Base-by-base conservation (phyloP, 495 filamentous ascomycete genomes). In the Penicilliopsis zonata region DNA sequence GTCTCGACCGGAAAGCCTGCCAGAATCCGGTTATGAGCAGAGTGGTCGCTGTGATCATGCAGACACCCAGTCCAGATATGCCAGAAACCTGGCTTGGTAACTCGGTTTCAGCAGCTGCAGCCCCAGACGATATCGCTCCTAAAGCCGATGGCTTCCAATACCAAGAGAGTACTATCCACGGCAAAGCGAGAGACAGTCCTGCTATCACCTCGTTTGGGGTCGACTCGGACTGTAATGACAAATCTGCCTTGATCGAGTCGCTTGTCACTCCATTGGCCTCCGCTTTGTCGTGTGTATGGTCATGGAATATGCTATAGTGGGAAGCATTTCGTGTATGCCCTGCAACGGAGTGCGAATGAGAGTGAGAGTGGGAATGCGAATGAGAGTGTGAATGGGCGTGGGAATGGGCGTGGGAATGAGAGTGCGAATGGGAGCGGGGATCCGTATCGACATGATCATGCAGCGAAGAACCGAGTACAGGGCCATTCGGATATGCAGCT, bases 151-250 rank as follows among this genome's bases (percentile, higher is more conserved):
- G 44, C 26, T 46, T 43, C 13, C 52, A 44, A 19, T 55, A 63
- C 62, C 62, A 66, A 7, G 59, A 64, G 3, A 63, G 22, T 7
- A 43, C 46, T 22, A 63, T 46, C 62, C 59, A 64, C 9, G 62
- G 62, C 27, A 61, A 34, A 4, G 55, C 45, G 1, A 55, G 41
- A 0, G 63, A 28, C 13, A 52, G 24, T 15, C 58, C 53, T 9
- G 49, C 44, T 5, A 55, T 4, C 5, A 58, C 31, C 30, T 60
- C 59, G 20, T 52, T 13, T 27, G 15, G 3, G 17, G 18, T 9
- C 3, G 18, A 31, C 4, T 31, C 30, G 10, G 17, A 30, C 18
- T 17, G 28, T 30, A 18, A 17, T 16, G 13, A 17, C 18, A 16
- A n/a, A 13, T 30, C 28, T 30, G 28, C 15, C 4, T 3, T 6